These are phyloP conservation scores for Phytophthora constricta DNA, from an alignment of 352 stramenopile genomes.

Conservation along the genomic window DNA sequence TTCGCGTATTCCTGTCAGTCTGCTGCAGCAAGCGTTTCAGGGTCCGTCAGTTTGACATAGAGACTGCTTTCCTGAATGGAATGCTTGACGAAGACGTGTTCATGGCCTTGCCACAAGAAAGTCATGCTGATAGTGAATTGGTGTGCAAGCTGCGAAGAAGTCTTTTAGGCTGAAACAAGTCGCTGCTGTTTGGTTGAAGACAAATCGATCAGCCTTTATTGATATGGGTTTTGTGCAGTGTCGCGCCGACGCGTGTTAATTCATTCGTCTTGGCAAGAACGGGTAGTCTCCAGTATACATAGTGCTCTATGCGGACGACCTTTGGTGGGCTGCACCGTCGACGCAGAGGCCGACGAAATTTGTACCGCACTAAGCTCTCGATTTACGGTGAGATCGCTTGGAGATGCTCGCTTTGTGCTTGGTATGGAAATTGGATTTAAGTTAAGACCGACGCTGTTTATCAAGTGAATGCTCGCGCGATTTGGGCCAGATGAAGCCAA, in stretches of 20 bases:
- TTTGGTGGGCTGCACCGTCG: background rate
- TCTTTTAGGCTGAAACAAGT: constrained; percentile 44
- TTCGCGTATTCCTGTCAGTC: constrained; percentile 32
- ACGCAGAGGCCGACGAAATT: background rate
- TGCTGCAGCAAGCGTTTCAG: constrained; percentile 20
- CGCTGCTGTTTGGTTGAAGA: constrained; percentile 35
- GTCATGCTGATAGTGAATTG: constrained; percentile 7
- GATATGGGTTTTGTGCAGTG: background rate
- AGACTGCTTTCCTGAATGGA: constrained; percentile 48
- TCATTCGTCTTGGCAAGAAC: background rate
- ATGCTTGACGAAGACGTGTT: constrained; percentile 34
- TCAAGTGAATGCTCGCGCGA: background rate
- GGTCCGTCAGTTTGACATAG: constrained; percentile 35
- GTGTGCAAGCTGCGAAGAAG: constrained; percentile 35
- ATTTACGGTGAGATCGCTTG: background rate
- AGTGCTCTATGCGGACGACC: constrained; percentile 3
- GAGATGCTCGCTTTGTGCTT: background rate
- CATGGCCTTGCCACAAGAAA: constrained; percentile 27
- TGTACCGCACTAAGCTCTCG: background rate
- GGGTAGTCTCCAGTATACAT: background rate
- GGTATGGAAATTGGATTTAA: background rate
- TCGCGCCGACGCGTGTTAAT: background rate
- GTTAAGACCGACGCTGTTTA: background rate
- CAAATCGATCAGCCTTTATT: background rate
- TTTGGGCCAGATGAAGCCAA: background rate